A percentile compares a stretch with the other conserved stretches of the same genome.
Evolutionary conservation across 129 eudicot genomes (phyloP).

Genomic region (Tagetes erecta): DNA sequence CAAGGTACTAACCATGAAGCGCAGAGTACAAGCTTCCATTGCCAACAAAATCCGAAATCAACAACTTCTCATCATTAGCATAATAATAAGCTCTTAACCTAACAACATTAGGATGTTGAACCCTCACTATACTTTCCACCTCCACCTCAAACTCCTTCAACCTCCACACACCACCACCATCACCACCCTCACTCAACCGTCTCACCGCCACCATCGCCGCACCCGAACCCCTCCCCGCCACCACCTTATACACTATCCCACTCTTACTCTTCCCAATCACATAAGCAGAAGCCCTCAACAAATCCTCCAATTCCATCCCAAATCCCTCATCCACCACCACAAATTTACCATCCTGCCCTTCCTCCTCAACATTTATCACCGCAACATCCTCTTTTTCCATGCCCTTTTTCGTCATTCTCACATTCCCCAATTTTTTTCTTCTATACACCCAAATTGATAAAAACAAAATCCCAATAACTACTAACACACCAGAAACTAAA

Average conservation of each 20-base stretch:
- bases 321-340: conserved; percentile 86
- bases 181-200: conserved; percentile 93
- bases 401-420: conserved; percentile 42
- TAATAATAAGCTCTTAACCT: conserved; percentile 87
- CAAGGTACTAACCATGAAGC: conserved; percentile 66
- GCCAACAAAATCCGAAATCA: conserved; percentile 75
- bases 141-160: conserved; percentile 84
- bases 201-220: conserved; percentile 76
- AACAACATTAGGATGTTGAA: conserved; percentile 77
- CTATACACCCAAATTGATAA: conserved; percentile 57
- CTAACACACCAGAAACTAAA: conserved; percentile 53
- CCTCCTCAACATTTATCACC: conserved; percentile 37
- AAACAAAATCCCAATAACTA: conserved; percentile 53
- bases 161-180: conserved; percentile 73
- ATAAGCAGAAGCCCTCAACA: conserved; percentile 96
- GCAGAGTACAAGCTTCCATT: conserved; percentile 90
- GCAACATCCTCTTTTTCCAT: conserved; percentile 18
- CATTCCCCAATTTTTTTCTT: conserved; percentile 59
- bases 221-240: conserved; percentile 68
- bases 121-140: conserved; percentile 74
- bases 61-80: conserved; percentile 81
- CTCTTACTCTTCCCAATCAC: conserved; percentile 93
- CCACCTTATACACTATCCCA: conserved; percentile 94
- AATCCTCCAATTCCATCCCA: conserved; percentile 85
- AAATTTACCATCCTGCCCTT: conserved; percentile 93